Percentiles rank a stretch among this genome's conserved stretches.
phyloP scores from a whole-genome alignment of 2,329 filamentous ascomycete genomes.

The Parastagonospora nodorum region DNA sequence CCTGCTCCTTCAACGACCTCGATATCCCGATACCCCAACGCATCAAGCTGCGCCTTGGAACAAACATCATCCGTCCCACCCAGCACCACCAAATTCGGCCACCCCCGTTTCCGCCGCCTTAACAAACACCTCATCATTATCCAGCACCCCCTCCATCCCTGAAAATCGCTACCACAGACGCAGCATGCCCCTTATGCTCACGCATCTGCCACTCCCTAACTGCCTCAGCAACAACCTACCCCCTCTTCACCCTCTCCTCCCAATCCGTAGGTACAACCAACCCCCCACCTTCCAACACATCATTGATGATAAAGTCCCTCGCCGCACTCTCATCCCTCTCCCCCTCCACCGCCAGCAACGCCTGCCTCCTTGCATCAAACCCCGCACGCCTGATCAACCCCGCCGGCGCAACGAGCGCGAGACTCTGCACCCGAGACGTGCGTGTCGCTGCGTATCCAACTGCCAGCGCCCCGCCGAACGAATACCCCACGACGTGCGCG shows the following conservation, averaged over 20 bases:
- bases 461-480: constrained; percentile 54
- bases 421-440: constrained; percentile 37
- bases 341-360: constrained; percentile 16
- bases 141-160: constrained; percentile 53
- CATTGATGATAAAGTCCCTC: constrained; percentile 41
- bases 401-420: constrained; percentile 55
- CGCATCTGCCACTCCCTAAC: constrained; percentile 56
- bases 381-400: constrained; percentile 45
- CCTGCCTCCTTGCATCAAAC: constrained; percentile 25
- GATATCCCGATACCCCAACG: constrained; percentile 44
- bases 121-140: constrained; percentile 42
- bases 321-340: constrained; percentile 40
- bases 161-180: constrained; percentile 24
- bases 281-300: constrained; percentile 52
- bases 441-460: constrained; percentile 46
- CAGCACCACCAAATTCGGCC: constrained; percentile 36
- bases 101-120: constrained; percentile 31
- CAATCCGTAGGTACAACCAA: constrained; percentile 53
- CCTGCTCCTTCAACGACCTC: constrained; percentile 45
- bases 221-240: constrained; percentile 55
- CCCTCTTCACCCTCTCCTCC: constrained; percentile 48
- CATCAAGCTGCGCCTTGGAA: constrained; percentile 35
- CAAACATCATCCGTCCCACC: constrained; percentile 47
- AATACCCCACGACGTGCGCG: constrained; percentile 56
- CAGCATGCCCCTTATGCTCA: constrained; percentile 43